Evolutionary conservation across 2,329 filamentous ascomycete species (phyloP).

Genomic region (Diplodia intermedia): DNA sequence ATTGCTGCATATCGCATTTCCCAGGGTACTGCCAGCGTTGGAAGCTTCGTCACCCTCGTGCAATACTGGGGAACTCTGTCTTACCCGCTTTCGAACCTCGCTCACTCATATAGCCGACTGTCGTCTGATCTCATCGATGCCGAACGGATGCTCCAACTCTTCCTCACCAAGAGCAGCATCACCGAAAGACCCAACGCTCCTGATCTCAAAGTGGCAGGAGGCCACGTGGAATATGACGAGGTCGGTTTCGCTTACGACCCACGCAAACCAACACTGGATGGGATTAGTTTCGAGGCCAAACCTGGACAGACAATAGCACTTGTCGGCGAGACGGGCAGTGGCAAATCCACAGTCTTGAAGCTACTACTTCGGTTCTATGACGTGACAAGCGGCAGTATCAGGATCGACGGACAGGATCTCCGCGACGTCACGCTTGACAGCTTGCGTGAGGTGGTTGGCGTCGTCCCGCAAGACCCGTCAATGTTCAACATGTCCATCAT

Average conservation of each 20-base stretch:
- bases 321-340: constrained; percentile 68
- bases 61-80: constrained; percentile 66
- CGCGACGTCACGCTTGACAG: constrained; percentile 64
- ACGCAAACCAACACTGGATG: constrained; percentile 58
- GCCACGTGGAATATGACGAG: constrained; percentile 61
- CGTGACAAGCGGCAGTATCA: constrained; percentile 60
- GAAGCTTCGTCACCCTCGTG: constrained; percentile 70
- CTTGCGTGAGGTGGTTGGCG: constrained; percentile 64
- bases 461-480: constrained; percentile 69
- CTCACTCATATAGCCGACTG: constrained; percentile 32
- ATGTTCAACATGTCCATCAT: constrained; percentile 70
- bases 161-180: constrained; percentile 33
- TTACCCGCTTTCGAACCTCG: constrained; percentile 54
- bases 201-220: constrained; percentile 54
- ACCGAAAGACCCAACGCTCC: constrained; percentile 25
- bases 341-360: constrained; percentile 68
- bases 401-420: constrained; percentile 66
- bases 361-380: constrained; percentile 68
- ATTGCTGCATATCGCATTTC: constrained; percentile 64
- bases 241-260: constrained; percentile 64
- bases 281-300: constrained; percentile 57
- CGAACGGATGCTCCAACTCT: constrained; percentile 35
- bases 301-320: constrained; percentile 65
- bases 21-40: constrained; percentile 49
- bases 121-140: constrained; percentile 35